Base-by-base conservation (phyloP, 306 rosid genomes). In the Gynostemma pentaphyllum region DNA sequence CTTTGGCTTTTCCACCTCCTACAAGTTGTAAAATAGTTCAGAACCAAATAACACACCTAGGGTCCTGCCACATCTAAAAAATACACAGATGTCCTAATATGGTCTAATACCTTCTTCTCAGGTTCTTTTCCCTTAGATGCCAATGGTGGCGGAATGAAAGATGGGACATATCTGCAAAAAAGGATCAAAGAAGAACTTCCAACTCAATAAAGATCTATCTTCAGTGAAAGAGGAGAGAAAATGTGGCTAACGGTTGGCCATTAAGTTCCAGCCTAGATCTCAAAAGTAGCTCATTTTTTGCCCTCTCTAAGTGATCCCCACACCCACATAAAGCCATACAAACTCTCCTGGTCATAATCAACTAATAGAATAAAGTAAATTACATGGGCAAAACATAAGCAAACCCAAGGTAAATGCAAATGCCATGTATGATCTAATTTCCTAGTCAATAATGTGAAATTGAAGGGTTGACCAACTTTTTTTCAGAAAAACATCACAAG, bases 141-240 rank as follows among this genome's bases (percentile, higher is more conserved):
- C 82, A 88, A n/a, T 66, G 99, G 94, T 70, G 95, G 95, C n/a
- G 97, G 97, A 69, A 89, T 64, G 76, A 94, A 94, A 70, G 95
- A 94, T 45, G 97, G 97, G 36, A 94, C 97, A 78, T 94, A 94
- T 87, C 99, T 94, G 90, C 87, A 86, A 74, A 67, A 65, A 49
- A 71, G 64, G 66, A 72, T 63, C 37, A 78, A 71, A 39, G 71
- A 74, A 78, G 72, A 78, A 79, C 24, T 79, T 61, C 74, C 69
- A 54, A 67, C 64, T 76, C 23, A 76, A 51, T 41, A 66, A 67
- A 40, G 42, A 51, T 21, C 47, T 71, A 52, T 52, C 56, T 57
- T 51, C 45, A 9, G 46, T 44, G 27, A 70, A 57, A 11, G 22
- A 39, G 48, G 7, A 55, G 21, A 59, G 34, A 21, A n/a, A 51